phyloP scores from a whole-genome alignment of 768 basidiomycete species.

The Guyanaporus albipodus region DNA sequence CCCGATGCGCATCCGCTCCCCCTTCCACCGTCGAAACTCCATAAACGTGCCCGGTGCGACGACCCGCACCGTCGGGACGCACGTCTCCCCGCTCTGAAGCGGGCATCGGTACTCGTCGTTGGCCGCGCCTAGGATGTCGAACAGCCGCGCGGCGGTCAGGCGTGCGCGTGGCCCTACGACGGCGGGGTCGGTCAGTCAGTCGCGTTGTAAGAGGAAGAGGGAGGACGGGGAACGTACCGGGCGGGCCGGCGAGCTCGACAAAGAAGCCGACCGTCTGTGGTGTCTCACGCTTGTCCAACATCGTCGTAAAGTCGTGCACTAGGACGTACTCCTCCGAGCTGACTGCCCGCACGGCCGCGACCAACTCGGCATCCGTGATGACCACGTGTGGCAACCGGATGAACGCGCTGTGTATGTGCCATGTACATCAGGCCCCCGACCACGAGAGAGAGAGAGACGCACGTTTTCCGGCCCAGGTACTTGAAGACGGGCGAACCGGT shows the following conservation, averaged over 20 bases:
- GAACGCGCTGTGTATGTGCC: background rate
- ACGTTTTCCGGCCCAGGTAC: constrained; percentile 9
- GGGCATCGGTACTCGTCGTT: background rate
- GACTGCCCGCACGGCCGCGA: background rate
- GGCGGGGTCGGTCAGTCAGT: background rate
- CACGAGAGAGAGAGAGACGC: background rate
- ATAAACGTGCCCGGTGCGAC: constrained; percentile 11
- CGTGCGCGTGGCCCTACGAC: background rate
- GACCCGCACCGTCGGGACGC: constrained; percentile 10
- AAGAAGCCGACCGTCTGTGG: constrained; percentile 11
- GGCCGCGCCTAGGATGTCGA: constrained; percentile 1
- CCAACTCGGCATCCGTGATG: constrained; percentile 6
- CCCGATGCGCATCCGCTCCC: constrained; percentile 5
- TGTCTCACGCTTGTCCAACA: constrained; percentile 8
- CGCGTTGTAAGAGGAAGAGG: background rate
- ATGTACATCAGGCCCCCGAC: no score
- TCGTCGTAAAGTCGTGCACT: constrained; percentile 9
- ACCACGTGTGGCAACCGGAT: constrained; percentile 1
- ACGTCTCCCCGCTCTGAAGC: background rate
- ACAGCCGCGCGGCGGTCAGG: background rate
- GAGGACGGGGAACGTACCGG: constrained; percentile 1
- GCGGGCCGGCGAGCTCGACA: constrained; percentile 5
- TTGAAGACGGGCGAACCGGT: constrained; percentile 11
- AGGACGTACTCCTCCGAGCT: constrained; percentile 4
- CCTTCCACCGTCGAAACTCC: constrained; percentile 8